Percentiles rank a stretch among this genome's conserved stretches.
Evolutionary conservation across 495 filamentous ascomycete species (phyloP).

Genomic region (Aspergillus kassunensis): DNA sequence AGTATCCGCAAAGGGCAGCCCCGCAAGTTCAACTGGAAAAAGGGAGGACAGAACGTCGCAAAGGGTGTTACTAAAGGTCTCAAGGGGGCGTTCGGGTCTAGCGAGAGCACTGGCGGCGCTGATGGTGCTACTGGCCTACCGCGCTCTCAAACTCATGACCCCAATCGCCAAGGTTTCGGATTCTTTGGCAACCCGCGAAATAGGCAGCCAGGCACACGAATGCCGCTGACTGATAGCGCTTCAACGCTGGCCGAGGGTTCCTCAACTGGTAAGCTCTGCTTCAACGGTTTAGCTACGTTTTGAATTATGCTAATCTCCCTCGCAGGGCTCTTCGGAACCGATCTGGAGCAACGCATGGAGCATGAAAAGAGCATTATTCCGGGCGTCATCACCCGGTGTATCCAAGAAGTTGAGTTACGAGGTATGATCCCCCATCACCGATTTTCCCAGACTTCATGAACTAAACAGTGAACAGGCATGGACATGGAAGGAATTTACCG

Average conservation of each 20-base stretch:
- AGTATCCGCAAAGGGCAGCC: conserved; percentile 88
- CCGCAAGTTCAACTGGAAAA: conserved; percentile 99
- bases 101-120: conserved; percentile 32
- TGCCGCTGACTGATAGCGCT: conserved; percentile 53
- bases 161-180: conserved; percentile 65
- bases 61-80: conserved; percentile 93
- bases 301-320: background rate
- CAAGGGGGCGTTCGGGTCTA: conserved; percentile 70
- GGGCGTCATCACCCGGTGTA: conserved; percentile 85
- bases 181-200: conserved; percentile 60
- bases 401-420: conserved; percentile 93
- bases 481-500: conserved; percentile 97
- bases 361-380: conserved; percentile 88
- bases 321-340: conserved; percentile 79
- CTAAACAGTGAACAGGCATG: conserved; percentile 62
- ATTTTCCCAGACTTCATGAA: background rate
- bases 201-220: conserved; percentile 43
- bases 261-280: conserved; percentile 34
- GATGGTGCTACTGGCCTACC: conserved; percentile 43
- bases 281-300: background rate
- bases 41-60: conserved; percentile 84
- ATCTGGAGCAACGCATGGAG: conserved; percentile 80
- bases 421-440: conserved; percentile 35
- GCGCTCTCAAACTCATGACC: conserved; percentile 49
- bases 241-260: conserved; percentile 53